phyloP scores from a whole-genome alignment of 1,284 basidiomycete species.

The Hymenochaete sp. region DNA sequence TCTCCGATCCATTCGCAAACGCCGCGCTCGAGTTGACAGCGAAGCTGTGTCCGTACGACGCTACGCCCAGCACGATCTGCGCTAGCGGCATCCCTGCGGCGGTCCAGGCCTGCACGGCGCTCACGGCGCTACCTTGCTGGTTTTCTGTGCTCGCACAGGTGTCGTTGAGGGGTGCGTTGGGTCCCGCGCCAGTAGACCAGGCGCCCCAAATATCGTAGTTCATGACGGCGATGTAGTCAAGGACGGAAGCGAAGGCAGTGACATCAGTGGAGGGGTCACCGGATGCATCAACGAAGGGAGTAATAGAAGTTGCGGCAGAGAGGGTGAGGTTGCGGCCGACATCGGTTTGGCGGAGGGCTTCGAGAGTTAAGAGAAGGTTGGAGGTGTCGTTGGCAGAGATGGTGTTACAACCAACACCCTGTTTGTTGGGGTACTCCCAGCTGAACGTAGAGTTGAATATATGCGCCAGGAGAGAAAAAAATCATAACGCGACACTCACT shows the following conservation, averaged over 20 bases:
- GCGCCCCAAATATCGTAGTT: slow-evolving; percentile 78
- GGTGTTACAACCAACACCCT: slow-evolving; percentile 65
- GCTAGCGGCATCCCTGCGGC: slow-evolving; percentile 68
- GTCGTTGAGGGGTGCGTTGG: slow-evolving; percentile 80
- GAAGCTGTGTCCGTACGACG: slow-evolving; percentile 67
- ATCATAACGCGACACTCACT: slow-evolving; percentile 69
- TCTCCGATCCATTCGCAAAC: slow-evolving; percentile 25
- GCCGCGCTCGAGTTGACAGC: slow-evolving; percentile 35
- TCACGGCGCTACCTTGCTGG: slow-evolving; percentile 68
- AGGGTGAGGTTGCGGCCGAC: slow-evolving; percentile 54
- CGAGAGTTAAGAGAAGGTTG: slow-evolving; percentile 68
- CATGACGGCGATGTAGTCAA: slow-evolving; percentile 83
- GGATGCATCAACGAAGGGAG: slow-evolving; percentile 54
- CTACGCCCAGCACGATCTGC: slow-evolving; percentile 76
- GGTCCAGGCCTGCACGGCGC: slow-evolving; percentile 68
- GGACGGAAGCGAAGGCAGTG: slow-evolving; percentile 56
- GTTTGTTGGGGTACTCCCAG: slow-evolving; percentile 77
- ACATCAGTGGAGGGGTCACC: slow-evolving; percentile 58
- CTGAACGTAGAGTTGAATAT: slow-evolving; percentile 42
- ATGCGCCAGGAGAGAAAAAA: slow-evolving; percentile 60
- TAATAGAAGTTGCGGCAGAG: slow-evolving; percentile 63
- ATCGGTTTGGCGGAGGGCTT: slow-evolving; percentile 56
- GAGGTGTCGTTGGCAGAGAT: slow-evolving; percentile 56
- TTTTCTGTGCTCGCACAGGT: slow-evolving; percentile 53
- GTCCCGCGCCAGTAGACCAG: slow-evolving; percentile 46